Evolutionary conservation across 306 rosid genomes (phyloP).

Genomic region (Cucumis cinereus): DNA sequence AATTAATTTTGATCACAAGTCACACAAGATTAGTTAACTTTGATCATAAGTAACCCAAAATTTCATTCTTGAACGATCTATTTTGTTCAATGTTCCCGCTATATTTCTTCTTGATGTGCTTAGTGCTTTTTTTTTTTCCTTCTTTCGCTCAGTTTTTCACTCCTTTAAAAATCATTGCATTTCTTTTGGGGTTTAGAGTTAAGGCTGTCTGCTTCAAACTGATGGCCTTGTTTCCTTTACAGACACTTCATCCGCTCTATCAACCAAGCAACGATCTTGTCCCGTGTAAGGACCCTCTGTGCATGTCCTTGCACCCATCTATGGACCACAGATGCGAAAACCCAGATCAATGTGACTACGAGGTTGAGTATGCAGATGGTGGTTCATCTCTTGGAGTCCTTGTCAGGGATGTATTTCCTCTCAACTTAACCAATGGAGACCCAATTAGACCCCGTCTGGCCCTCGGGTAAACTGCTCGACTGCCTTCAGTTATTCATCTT

Average conservation of each 20-base stretch:
- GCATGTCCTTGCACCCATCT: conserved; percentile 46
- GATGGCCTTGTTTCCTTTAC: conserved; percentile 13
- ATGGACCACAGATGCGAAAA: conserved; percentile 36
- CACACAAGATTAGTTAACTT: not conserved
- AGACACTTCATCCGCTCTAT: conserved; percentile 79
- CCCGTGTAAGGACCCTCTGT: conserved; percentile 53
- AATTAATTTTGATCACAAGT: not conserved
- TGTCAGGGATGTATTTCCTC: conserved; percentile 45
- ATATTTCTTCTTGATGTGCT: not conserved
- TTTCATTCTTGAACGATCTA: not conserved
- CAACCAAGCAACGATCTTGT: conserved; percentile 64
- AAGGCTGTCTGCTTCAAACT: not conserved
- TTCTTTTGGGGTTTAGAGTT: not conserved
- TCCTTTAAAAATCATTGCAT: not conserved
- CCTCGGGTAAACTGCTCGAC: conserved; percentile 44
- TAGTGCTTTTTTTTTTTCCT: not conserved
- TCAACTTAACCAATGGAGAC: conserved; percentile 53
- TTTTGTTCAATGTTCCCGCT: not conserved
- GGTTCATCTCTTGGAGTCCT: conserved; percentile 77
- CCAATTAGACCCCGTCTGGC: conserved; percentile 52
- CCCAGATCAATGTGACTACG: conserved; percentile 77
- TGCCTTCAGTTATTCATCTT: not conserved
- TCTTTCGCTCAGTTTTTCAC: not conserved
- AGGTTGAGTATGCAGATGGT: conserved; percentile 73
- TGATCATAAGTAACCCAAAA: not conserved